Base-by-base conservation (phyloP, 768 basidiomycete genomes). In the Saitozyma podzolica region DNA sequence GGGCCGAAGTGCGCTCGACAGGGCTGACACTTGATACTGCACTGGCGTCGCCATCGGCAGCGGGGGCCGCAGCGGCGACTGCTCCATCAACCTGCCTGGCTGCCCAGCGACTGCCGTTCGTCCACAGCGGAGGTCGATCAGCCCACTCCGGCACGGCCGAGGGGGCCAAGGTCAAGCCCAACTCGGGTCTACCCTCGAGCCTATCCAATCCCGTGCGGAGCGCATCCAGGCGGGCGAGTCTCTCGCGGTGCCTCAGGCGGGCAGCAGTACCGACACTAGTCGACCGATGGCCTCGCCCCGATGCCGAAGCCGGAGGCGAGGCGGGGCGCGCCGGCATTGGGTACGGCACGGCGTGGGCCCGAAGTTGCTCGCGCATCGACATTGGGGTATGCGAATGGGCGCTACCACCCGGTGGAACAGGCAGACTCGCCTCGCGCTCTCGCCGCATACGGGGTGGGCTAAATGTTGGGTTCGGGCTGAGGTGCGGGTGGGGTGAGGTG, bases 141-240 rank as follows among this genome's bases (percentile, higher is more conserved):
- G 14, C 47, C 47, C 14, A 14, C 19, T 48, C 47, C 14, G 17
- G 14, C 14, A 14, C 47, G 14, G 14, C 47, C 14, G 47, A 48
- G 17, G 14, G 14, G 47, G 14, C 47, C 14, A 48, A 14, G 14
- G 47, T 48, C 19, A 48, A 14, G 14, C 47, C 14, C 47, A 17
- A 6, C 14, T 48, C 14, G 47, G 14, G 47, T 48, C 47, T 14
- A 14, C 19, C 47, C 14, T 14, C 14, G 47, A 3, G 6, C 47
- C 47, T 14, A 48, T 48, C 47, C 47, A 17, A 14, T 17, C 19
- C 14, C 9, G 40, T 6, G 9, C 58, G 58, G 39, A 61, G 53
- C 39, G 52, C 52, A 47, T 61, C 59, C 9, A 61, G 42, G 9
- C 53, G 51, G 40, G 53, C 59, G 16, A 61, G 42, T 9, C 59